Conservation (phyloP, 2,329 filamentous ascomycete species). For the Claviceps sp. region DNA sequence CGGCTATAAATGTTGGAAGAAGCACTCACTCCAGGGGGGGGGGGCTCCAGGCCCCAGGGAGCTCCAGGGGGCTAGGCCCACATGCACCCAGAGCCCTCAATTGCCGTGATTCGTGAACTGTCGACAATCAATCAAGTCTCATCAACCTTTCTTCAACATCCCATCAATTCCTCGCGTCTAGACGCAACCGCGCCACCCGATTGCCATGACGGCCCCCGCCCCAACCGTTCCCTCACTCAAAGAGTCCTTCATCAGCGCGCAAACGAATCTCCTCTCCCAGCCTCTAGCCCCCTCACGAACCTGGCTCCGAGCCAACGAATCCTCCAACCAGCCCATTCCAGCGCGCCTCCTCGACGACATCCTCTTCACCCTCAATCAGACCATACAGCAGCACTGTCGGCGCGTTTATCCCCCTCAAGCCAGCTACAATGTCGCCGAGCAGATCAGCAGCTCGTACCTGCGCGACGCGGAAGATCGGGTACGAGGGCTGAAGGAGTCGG, state of each 20-base stretch:
- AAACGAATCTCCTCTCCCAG: constrained; percentile 50
- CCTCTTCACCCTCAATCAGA: constrained; percentile 44
- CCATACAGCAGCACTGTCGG: constrained; percentile 49
- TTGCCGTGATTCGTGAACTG: too few species aligned
- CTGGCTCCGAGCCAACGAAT: constrained; percentile 36
- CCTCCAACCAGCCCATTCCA: constrained; percentile 26
- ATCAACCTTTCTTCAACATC: too few species aligned
- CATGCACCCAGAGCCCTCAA: too few species aligned
- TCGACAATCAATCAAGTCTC: too few species aligned
- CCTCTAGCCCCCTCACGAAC: constrained; percentile 40
- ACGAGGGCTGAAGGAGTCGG: constrained; percentile 21
- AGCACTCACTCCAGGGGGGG: too few species aligned
- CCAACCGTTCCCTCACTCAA: constrained; percentile 51
- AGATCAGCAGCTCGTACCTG: constrained; percentile 55
- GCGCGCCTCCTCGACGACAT: constrained; percentile 42
- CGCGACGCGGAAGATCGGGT: constrained; percentile 27
- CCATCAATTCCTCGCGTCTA: too few species aligned
- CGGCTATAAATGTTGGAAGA: too few species aligned
- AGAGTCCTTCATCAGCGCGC: constrained; percentile 46
- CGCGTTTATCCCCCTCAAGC: constrained; percentile 55
- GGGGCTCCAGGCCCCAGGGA: too few species aligned
- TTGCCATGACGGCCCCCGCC: constrained; percentile 9
- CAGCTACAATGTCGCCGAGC: constrained; percentile 58
- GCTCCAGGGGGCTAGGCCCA: too few species aligned
- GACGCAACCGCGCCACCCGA: not conserved